Evolutionary conservation across 306 rosid species (phyloP).

Genomic region (Castanea crenata): DNA sequence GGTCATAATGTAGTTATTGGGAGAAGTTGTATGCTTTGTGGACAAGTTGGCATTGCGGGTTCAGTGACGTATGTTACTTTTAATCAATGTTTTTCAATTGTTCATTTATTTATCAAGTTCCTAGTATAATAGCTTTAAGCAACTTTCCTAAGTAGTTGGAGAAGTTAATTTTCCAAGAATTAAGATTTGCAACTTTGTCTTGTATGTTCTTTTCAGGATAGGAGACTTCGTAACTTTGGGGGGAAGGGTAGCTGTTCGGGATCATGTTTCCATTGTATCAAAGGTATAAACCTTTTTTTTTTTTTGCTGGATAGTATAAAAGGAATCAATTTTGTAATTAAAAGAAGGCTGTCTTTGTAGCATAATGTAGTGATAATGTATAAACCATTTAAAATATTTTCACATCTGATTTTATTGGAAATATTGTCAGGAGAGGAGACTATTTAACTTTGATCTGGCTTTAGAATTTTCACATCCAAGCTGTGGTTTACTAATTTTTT

Average conservation of each 20-base stretch:
- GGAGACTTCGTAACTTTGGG: conserved; percentile 90
- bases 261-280: conserved; percentile 73
- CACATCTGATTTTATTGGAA: background rate
- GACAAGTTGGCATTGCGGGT: conserved; percentile 97
- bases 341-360: conserved; percentile 11
- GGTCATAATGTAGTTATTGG: conserved; percentile 90
- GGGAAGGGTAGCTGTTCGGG: conserved; percentile 92
- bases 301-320: conserved; percentile 39
- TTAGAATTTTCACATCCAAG: background rate
- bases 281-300: conserved; percentile 37
- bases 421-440: no score
- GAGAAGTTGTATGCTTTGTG: conserved; percentile 83
- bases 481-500: background rate
- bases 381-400: background rate
- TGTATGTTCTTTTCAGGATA: conserved; percentile 46
- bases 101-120: background rate
- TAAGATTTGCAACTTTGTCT: conserved; percentile 13
- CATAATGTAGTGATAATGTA: background rate
- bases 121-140: conserved; percentile 4
- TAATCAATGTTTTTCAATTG: background rate
- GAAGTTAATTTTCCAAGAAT: conserved; percentile 9
- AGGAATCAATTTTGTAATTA: conserved; percentile 40
- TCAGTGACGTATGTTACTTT: conserved; percentile 66
- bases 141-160: conserved; percentile 15
- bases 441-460: background rate